These are phyloP conservation scores for Podila clonocystis DNA, from an alignment of 192 early-diverging fungal genomes.

Conservation along the genomic window DNA sequence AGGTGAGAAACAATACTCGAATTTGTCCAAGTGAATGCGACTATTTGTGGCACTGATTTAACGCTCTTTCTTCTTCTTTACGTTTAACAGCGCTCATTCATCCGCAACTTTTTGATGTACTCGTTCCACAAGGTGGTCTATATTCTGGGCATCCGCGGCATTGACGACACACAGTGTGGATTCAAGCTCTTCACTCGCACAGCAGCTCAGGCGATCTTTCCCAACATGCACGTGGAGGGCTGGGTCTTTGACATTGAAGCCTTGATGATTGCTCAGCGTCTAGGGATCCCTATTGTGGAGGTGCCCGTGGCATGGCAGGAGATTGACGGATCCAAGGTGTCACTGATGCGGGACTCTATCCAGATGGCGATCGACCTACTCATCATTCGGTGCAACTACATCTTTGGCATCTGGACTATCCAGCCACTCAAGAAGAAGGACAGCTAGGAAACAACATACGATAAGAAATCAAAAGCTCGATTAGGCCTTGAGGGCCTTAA, in stretches of 20 bases:
- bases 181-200: conserved; percentile 93
- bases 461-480: not conserved
- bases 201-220: conserved; percentile 80
- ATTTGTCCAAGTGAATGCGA: no score
- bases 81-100: conserved; percentile 79
- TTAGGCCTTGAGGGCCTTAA: no score
- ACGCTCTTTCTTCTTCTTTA: not conserved
- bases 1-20: conserved; percentile 63
- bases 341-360: conserved; percentile 86
- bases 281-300: conserved; percentile 83
- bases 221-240: conserved; percentile 93
- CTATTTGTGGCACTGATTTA: no score
- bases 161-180: conserved; percentile 97
- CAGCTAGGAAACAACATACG: not conserved
- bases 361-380: conserved; percentile 91
- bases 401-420: conserved; percentile 81
- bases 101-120: conserved; percentile 94
- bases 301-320: conserved; percentile 97
- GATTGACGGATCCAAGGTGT: conserved; percentile 94
- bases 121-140: conserved; percentile 93
- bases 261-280: conserved; percentile 80
- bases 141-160: conserved; percentile 85
- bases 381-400: conserved; percentile 86
- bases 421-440: conserved; percentile 9
- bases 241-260: conserved; percentile 99